Conservation (phyloP, 2,329 filamentous ascomycete genomes). For the Neofusicoccum ribis region DNA sequence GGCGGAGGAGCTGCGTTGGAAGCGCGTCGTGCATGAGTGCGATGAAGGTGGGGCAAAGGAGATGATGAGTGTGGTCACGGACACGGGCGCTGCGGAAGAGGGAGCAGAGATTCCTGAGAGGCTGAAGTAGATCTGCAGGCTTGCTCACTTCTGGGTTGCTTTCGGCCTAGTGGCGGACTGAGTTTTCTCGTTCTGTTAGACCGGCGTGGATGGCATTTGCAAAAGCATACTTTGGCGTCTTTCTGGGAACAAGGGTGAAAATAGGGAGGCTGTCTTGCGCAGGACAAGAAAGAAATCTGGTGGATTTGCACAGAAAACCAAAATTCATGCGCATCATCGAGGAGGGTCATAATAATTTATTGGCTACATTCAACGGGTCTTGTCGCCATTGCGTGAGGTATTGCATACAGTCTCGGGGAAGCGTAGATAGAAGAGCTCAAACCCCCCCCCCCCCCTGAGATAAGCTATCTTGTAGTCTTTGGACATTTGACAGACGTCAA, state of each 20-base stretch:
- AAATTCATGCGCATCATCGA: background rate
- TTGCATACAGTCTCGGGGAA: no score
- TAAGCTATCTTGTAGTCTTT: no score
- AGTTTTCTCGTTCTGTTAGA: background rate
- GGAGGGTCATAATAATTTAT: background rate
- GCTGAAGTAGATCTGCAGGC: background rate
- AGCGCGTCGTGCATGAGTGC: conserved; percentile 56
- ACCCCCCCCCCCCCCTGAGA: no score
- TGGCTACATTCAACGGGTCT: background rate
- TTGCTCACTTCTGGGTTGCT: background rate
- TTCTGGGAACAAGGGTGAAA: background rate
- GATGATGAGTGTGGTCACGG: conserved; percentile 25
- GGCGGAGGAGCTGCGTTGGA: conserved; percentile 56
- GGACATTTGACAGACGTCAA: no score
- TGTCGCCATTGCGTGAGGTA: background rate
- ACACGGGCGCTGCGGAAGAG: conserved; percentile 23
- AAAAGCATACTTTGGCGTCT: conserved; percentile 16
- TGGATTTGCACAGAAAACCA: background rate
- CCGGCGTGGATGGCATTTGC: background rate
- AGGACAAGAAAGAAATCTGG: background rate
- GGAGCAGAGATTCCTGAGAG: conserved; percentile 10
- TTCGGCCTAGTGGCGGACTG: background rate
- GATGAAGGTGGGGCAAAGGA: conserved; percentile 40
- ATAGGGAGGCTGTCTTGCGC: background rate
- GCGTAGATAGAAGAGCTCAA: no score